These are phyloP conservation scores for Phytophthora capsici DNA, from an alignment of 352 stramenopile genomes.

Conservation along the genomic window DNA sequence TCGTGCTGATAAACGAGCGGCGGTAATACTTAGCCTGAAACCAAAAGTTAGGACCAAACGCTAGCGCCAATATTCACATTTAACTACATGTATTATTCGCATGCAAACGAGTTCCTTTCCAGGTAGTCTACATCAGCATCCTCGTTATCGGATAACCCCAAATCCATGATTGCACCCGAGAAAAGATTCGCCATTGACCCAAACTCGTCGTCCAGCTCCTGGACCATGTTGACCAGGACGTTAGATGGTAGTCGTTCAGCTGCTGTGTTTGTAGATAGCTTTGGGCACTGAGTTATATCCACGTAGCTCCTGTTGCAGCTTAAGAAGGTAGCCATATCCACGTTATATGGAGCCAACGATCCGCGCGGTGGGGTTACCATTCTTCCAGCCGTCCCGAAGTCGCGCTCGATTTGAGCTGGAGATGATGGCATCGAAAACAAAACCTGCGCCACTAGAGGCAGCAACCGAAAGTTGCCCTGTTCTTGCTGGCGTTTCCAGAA, in stretches of 20 bases:
- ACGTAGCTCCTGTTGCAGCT: conserved; percentile 10
- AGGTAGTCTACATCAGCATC: too few species aligned
- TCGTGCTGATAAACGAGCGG: too few species aligned
- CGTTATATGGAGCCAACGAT: neutral
- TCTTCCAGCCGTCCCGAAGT: conserved; percentile 3
- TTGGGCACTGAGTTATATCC: conserved; percentile 5
- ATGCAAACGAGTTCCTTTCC: too few species aligned
- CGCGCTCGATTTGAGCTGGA: conserved; percentile 8
- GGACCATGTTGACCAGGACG: neutral
- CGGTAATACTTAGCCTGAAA: too few species aligned
- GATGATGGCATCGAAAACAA: conserved; percentile 11
- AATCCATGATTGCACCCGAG: too few species aligned
- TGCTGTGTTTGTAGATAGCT: conserved; percentile 3
- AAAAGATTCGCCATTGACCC: neutral
- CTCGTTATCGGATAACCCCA: too few species aligned
- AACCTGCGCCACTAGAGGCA: conserved; percentile 1
- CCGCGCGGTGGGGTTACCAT: conserved; percentile 1
- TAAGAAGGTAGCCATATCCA: conserved; percentile 10
- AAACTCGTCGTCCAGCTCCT: too few species aligned
- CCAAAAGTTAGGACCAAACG: too few species aligned
- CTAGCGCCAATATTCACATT: too few species aligned
- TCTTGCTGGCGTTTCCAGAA: neutral
- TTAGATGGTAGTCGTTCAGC: neutral
- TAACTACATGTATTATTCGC: too few species aligned
- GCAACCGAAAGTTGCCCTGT: neutral